These are phyloP conservation scores for Trametes cinnabarina DNA, from an alignment of 768 basidiomycete genomes.

Conservation along the genomic window DNA sequence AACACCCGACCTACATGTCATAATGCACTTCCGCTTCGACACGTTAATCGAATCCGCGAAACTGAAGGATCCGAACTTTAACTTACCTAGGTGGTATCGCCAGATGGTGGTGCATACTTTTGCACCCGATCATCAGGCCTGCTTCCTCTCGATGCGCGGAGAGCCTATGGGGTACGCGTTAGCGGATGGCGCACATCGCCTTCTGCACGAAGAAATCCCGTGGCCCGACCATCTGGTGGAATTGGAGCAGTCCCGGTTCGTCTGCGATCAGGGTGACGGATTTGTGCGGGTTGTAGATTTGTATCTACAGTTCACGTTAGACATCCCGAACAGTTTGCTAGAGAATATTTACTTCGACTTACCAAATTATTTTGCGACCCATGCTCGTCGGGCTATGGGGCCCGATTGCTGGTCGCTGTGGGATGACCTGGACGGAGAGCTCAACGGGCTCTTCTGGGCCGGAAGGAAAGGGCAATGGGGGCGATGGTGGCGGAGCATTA, in stretches of 20 bases:
- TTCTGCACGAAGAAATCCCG: neutral
- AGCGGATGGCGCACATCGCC: neutral
- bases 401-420: neutral
- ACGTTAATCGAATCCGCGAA: neutral
- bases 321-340: neutral
- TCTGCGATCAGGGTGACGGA: neutral
- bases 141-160: neutral
- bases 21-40: constrained; percentile 10
- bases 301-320: neutral
- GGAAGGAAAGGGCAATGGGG: neutral
- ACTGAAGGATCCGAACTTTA: neutral
- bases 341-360: constrained; percentile 4
- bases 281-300: neutral
- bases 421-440: constrained; percentile 3
- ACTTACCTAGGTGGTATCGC: constrained; percentile 4
- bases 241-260: neutral
- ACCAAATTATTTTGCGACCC: neutral
- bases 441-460: neutral
- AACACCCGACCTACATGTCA: neutral
- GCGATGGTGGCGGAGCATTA: neutral
- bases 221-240: neutral
- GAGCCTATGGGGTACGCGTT: constrained; percentile 1
- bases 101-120: neutral
- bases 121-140: neutral
- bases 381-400: neutral